A percentile compares a stretch with the other conserved stretches of the same genome.
These are phyloP conservation scores for Cryptococcus deneoformans DNA, from an alignment of 1,284 basidiomycete species.

Conservation along the genomic window DNA sequence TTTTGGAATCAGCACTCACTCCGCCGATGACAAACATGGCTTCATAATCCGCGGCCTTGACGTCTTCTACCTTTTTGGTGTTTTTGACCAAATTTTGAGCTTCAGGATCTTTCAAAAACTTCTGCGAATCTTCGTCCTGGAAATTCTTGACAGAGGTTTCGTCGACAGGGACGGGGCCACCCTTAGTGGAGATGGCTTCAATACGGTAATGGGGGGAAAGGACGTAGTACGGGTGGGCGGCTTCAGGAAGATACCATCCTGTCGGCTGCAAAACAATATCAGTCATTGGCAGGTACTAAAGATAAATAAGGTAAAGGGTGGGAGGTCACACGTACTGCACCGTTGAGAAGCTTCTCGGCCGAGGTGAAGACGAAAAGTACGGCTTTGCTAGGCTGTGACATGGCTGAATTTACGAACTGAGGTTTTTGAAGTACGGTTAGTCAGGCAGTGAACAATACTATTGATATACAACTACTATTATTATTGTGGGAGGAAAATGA, in stretches of 20 bases:
- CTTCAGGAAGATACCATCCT: conserved; percentile 71
- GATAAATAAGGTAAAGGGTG: not conserved
- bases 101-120: conserved; percentile 61
- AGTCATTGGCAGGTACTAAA: not conserved
- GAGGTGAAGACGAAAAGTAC: conserved; percentile 76
- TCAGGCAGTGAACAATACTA: too few species aligned
- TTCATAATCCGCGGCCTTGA: conserved; percentile 62
- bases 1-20: conserved; percentile 26
- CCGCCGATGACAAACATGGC: conserved; percentile 76
- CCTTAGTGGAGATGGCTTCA: conserved; percentile 67
- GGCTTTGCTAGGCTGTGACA: not conserved
- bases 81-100: conserved; percentile 59
- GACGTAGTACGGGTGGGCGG: conserved; percentile 75
- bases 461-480: not conserved
- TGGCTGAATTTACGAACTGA: too few species aligned
- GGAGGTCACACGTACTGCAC: conserved; percentile 19
- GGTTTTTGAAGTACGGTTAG: too few species aligned
- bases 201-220: conserved; percentile 58
- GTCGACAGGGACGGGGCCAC: conserved; percentile 71
- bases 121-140: conserved; percentile 58
- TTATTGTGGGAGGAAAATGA: too few species aligned
- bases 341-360: conserved; percentile 59
- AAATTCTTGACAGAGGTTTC: conserved; percentile 52
- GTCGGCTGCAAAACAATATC: conserved; percentile 16
- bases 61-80: conserved; percentile 63